Percentiles rank a stretch among this genome's conserved stretches.
These are phyloP conservation scores for Reutealis trisperma DNA, from an alignment of 345 rosid species.

Conservation along the genomic window DNA sequence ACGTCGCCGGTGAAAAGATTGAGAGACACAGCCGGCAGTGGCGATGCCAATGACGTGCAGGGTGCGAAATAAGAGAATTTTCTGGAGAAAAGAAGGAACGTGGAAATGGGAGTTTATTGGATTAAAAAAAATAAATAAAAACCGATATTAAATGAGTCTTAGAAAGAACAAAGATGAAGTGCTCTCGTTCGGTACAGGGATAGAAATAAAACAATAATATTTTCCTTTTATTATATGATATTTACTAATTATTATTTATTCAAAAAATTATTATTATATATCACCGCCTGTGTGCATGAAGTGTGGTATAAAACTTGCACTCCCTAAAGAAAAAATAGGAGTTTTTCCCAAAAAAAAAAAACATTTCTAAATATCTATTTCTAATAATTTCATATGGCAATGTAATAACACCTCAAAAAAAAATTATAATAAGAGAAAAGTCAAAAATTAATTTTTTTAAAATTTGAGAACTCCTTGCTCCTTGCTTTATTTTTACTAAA, in stretches of 20 bases:
- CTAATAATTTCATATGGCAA: too few species aligned
- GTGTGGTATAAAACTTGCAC: too few species aligned
- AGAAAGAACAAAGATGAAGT: background rate
- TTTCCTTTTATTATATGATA: background rate
- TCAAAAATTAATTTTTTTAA: too few species aligned
- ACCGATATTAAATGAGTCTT: conserved; percentile 1
- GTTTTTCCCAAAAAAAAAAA: too few species aligned
- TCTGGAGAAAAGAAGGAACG: too few species aligned
- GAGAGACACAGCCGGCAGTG: background rate
- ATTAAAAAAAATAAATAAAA: background rate
- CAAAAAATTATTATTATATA: background rate
- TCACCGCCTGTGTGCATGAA: too few species aligned
- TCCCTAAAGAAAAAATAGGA: too few species aligned
- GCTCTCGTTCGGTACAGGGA: background rate
- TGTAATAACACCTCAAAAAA: too few species aligned
- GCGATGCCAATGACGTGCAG: background rate
- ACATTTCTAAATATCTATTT: too few species aligned
- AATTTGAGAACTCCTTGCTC: too few species aligned
- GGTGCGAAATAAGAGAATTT: background rate
- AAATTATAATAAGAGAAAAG: too few species aligned
- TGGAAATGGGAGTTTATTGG: background rate
- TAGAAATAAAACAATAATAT: background rate
- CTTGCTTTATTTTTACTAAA: too few species aligned
- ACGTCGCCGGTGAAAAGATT: background rate
- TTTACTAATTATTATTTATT: background rate